Evolutionary conservation across 2,329 filamentous ascomycete species (phyloP).

Genomic region (Aotearoamyces nothofagi): DNA sequence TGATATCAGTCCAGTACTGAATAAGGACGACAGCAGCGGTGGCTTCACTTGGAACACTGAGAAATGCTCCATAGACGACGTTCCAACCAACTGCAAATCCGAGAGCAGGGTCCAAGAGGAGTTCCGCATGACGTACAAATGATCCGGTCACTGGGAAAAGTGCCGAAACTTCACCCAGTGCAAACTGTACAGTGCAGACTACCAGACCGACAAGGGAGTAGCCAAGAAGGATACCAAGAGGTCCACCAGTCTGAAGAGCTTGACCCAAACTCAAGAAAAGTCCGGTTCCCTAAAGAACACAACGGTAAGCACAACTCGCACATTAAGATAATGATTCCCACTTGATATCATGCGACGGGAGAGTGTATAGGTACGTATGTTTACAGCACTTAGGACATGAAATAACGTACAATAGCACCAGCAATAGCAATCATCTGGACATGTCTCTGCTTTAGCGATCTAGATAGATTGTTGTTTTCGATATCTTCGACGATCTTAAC

Average conservation of each 20-base stretch:
- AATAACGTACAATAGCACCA: conserved; percentile 30
- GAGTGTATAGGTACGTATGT: conserved; percentile 31
- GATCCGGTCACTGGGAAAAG: conserved; percentile 31
- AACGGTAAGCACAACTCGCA: not conserved
- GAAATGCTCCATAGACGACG: conserved; percentile 5
- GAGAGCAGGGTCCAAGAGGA: conserved; percentile 32
- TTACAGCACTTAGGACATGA: not conserved
- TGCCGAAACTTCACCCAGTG: conserved; percentile 31
- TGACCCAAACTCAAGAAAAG: conserved; percentile 33
- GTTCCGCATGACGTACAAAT: conserved; percentile 31
- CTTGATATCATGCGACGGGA: conserved; percentile 27
- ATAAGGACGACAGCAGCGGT: conserved; percentile 47
- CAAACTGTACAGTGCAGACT: conserved; percentile 32
- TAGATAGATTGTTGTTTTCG: too few species aligned
- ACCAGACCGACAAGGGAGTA: conserved; percentile 32
- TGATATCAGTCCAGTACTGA: conserved; percentile 46
- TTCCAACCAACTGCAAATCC: conserved; percentile 27
- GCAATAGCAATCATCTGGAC: conserved; percentile 44
- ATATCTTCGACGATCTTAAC: not conserved
- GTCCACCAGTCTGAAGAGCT: conserved; percentile 32
- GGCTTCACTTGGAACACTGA: conserved; percentile 41
- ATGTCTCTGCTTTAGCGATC: conserved; percentile 27
- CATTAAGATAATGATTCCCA: conserved; percentile 8
- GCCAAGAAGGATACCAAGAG: conserved; percentile 30
- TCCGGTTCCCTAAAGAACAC: conserved; percentile 23